Base-by-base conservation (phyloP, 2,329 filamentous ascomycete species). In the Cladophialophora carrionii region DNA sequence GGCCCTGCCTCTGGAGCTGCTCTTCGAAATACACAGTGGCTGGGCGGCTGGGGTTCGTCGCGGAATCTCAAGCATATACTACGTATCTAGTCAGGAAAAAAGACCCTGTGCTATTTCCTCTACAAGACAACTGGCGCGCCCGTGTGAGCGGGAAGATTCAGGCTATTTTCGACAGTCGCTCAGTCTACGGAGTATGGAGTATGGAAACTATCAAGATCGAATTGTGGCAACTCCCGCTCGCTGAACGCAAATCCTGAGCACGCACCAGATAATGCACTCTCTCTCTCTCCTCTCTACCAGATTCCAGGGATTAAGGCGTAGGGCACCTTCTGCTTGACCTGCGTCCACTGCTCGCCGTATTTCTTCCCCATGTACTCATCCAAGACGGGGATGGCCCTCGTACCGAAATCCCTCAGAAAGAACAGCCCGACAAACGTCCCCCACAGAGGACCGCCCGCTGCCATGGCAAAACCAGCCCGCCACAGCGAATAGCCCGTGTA, bases 401-500 rank as follows among this genome's bases (percentile, higher is more conserved):
- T 73, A 6, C 73, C 73, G 71, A 85, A 85, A 69, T 84, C 79
- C 52, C 71, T 77, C n/a, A 78, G 73, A 64, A 81, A 80, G 57
- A 81, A 78, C 0, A 73, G 75, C 24, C 74, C 78, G 1, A 79
- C 74, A 4, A 52, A 7, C 31, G 52, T 14, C 20, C 57, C 43
- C 57, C 57, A 60, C 4, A 60, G 20, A 78, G 77, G 82, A 0
- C 83, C 83, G 5, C 81, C 83, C 61, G 76, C 75, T 2, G 78
- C 79, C 53, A 83, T 66, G 3, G 82, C 81, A 71, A 81, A 84
- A 4, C 79, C 82, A 26, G 76, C 73, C 26, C 83, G 74, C 83
- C 83, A 85, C 6, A 84, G 41, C 0, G 79, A 80, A 69, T 83
- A 85, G 1, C 78, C 83, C 24, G 80, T 79, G 69, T 85, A 86